Base-by-base conservation (phyloP, 352 stramenopile species). In the Chrysophaeum taylorii region DNA sequence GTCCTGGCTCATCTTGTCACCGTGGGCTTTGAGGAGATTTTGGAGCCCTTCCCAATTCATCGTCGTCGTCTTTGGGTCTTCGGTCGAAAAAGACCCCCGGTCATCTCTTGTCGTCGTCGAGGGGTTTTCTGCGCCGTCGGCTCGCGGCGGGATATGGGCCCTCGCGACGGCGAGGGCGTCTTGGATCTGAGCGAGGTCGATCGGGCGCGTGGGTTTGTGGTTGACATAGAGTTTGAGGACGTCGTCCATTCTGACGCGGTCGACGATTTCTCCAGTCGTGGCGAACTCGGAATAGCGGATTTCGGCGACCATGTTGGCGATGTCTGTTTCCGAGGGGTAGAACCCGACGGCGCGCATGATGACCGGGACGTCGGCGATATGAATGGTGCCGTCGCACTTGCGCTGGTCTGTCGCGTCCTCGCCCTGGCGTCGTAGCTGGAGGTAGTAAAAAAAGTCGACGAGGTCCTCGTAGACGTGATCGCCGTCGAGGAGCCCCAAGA, bases 381-480 rank as follows among this genome's bases (percentile, higher is more conserved):
- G 85, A 62, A 96, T 89, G 66, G 33, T 76, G 60, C 23, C 82
- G 72, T 37, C 83, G 29, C 31, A 69, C 61, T 61, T 50, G 48
- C 9, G n/a, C n/a, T 31, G 60, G 18, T 69, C 50, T 2, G 38
- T 64, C 21, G 41, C 41, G 14, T 14, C 41, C 21, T 48, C 14
- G 14, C n/a, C n/a, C n/a, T 48, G 31, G 45, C 89, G 81, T 23
- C 91, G 85, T 21, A 97, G 81, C 74, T 96, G 87, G 1, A 85
- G 85, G 68, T 95, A 90, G 75, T 94, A 96, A 75, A 96, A 96
- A 77, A 94, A 97, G 73, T 97, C 89, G 37, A 95, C 85, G 18
- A 96, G 89, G 43, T 97, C 88, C 57, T 94, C 75, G 76, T 90
- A 92, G 64, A 95, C 88, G 31, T 79, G 69, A 23, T 86, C 89